Evolutionary conservation across 441 rosid species (phyloP).

Genomic region (Raphanus hybrid): DNA sequence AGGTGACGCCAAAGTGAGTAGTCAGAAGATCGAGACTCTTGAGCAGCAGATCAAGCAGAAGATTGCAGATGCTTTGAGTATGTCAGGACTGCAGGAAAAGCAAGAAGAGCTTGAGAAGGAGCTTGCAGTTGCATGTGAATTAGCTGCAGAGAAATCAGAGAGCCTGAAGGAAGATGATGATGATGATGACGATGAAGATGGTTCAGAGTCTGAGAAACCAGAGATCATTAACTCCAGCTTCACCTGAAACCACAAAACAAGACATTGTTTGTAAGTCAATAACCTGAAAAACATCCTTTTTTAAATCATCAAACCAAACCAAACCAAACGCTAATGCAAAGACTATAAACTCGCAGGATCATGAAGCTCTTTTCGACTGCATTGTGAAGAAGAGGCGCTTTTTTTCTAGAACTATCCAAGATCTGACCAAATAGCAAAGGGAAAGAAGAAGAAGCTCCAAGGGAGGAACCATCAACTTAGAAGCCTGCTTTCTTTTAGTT

Average conservation of each 20-base stretch:
- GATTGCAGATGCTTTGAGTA: slow-evolving; percentile 57
- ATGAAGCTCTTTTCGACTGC: slow-evolving; percentile 16
- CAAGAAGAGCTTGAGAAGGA: slow-evolving; percentile 57
- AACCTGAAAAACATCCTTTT: background rate
- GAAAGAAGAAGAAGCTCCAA: slow-evolving; percentile 15
- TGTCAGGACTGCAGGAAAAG: slow-evolving; percentile 59
- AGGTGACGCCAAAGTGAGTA: slow-evolving; percentile 46
- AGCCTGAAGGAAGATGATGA: slow-evolving; percentile 29
- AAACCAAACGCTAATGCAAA: slow-evolving; percentile 26
- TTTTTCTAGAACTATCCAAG: slow-evolving; percentile 7
- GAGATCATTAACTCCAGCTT: slow-evolving; percentile 63
- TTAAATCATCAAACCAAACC: slow-evolving; percentile 27
- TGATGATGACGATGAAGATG: slow-evolving; percentile 12
- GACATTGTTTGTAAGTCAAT: slow-evolving; percentile 44
- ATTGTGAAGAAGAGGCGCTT: slow-evolving; percentile 9
- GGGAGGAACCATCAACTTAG: slow-evolving; percentile 17
- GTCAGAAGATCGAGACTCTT: slow-evolving; percentile 58
- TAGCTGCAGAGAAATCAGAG: slow-evolving; percentile 35
- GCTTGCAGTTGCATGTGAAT: slow-evolving; percentile 49
- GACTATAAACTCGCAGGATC: slow-evolving; percentile 34
- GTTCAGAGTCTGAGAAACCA: slow-evolving; percentile 19
- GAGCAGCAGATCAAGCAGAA: slow-evolving; percentile 65
- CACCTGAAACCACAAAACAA: slow-evolving; percentile 39
- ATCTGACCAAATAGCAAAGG: slow-evolving; percentile 31
- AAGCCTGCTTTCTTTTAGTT: slow-evolving; percentile 27